These are phyloP conservation scores for thale cress (Arabidopsis thaliana) DNA, from an alignment of 345 rosid species.

Conservation along the genomic window DNA sequence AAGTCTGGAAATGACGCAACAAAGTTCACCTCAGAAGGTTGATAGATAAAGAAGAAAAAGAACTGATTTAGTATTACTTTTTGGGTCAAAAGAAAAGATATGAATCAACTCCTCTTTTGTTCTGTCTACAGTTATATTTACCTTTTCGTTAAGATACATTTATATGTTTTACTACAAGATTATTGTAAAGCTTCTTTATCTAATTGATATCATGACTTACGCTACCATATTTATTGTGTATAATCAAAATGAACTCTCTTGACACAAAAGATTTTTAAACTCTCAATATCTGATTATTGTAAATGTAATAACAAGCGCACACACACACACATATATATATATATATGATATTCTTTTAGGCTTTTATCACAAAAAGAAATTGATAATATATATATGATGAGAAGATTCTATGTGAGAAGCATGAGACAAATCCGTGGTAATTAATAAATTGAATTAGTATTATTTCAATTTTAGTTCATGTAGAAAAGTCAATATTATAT, in stretches of 20 bases:
- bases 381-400: not conserved
- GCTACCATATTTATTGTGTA: not conserved
- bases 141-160: not conserved
- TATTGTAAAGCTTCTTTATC: slow-evolving; percentile 9
- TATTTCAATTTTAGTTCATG: too few species aligned
- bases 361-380: too few species aligned
- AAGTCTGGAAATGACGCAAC: slow-evolving; percentile 12
- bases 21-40: slow-evolving; percentile 9
- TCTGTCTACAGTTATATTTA: not conserved
- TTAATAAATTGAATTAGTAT: too few species aligned
- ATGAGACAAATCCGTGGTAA: too few species aligned
- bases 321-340: too few species aligned
- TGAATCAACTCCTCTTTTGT: not conserved
- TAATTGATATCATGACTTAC: not conserved
- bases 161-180: not conserved
- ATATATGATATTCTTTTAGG: not conserved
- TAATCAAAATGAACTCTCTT: not conserved
- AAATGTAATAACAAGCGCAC: too few species aligned
- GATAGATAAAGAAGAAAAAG: not conserved
- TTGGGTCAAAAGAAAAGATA: slow-evolving; percentile 11
- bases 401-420: too few species aligned
- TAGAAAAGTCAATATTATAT: too few species aligned
- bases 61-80: slow-evolving; percentile 4
- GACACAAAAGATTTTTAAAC: not conserved
- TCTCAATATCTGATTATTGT: not conserved